Evolutionary conservation across 768 basidiomycete species (phyloP).

Genomic region (Multifurca ochricompacta): DNA sequence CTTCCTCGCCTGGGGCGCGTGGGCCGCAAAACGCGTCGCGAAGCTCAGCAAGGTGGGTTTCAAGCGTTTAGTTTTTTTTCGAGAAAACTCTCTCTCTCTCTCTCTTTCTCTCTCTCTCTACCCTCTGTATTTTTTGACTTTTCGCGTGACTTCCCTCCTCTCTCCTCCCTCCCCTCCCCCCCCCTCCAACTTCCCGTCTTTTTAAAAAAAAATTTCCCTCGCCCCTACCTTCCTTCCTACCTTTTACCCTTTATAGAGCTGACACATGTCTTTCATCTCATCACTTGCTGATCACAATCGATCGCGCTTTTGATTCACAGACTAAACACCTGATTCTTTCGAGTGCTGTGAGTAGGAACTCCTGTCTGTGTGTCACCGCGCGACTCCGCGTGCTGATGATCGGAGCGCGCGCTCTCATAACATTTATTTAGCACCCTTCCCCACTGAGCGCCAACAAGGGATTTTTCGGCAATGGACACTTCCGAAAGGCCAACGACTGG

Average conservation of each 20-base stretch:
- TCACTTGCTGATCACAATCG: background rate
- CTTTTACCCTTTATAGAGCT: background rate
- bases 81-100: background rate
- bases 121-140: too few relatives aligned
- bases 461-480: conserved; percentile 87
- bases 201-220: too few relatives aligned
- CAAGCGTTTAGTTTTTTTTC: background rate
- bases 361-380: background rate
- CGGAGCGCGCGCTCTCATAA: conserved; percentile 2
- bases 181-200: too few relatives aligned
- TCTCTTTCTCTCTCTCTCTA: background rate
- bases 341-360: conserved; percentile 51
- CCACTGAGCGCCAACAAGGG: conserved; percentile 71
- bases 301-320: conserved; percentile 29
- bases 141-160: too few relatives aligned
- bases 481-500: conserved; percentile 84
- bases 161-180: background rate
- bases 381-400: conserved; percentile 10
- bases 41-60: conserved; percentile 61
- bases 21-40: conserved; percentile 76
- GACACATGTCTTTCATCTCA: background rate
- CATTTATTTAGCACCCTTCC: conserved; percentile 62
- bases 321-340: conserved; percentile 73
- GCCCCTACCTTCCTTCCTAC: background rate
- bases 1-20: conserved; percentile 88